Conservation (phyloP, 2,329 filamentous ascomycete genomes). For the Neopestalotiopsis rosae region DNA sequence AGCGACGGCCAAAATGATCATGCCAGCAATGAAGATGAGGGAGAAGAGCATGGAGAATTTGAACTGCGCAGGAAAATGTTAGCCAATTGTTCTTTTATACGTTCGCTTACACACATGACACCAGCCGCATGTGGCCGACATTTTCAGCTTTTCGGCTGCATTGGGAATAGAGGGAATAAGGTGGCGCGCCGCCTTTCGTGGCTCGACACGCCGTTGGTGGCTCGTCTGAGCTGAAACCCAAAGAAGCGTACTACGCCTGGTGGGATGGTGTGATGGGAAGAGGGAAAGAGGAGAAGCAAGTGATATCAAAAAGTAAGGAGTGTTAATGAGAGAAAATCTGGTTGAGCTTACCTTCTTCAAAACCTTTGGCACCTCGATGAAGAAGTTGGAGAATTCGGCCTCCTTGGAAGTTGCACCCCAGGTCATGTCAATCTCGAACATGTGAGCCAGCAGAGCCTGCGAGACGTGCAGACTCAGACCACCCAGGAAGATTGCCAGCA, state of each 20-base stretch:
- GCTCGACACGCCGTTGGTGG: background rate
- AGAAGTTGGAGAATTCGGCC: constrained; percentile 81
- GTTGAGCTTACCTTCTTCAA: constrained; percentile 71
- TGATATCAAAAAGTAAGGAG: constrained; percentile 22
- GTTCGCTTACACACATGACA: background rate
- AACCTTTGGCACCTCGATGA: constrained; percentile 81
- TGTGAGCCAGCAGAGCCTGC: constrained; percentile 79
- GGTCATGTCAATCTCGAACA: constrained; percentile 85
- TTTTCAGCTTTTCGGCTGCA: background rate
- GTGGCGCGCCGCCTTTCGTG: background rate
- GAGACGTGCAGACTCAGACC: constrained; percentile 82
- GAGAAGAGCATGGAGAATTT: constrained; percentile 74
- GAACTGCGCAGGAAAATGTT: constrained; percentile 53
- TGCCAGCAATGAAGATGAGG: constrained; percentile 60
- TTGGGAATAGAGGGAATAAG: constrained; percentile 6
- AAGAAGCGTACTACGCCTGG: background rate
- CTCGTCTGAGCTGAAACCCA: constrained; percentile 30
- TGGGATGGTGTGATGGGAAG: background rate
- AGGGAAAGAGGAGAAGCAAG: background rate
- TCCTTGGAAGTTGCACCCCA: constrained; percentile 89
- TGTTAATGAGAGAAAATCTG: constrained; percentile 27
- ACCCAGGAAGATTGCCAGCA: constrained; percentile 82
- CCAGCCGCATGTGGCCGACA: background rate
- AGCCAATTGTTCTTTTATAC: background rate
- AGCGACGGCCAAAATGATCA: constrained; percentile 68